Percentiles rank a stretch among this genome's conserved stretches.
phyloP scores from a whole-genome alignment of 371 early-diverging fungal genomes.

The Syncephalis plumigaleata region DNA sequence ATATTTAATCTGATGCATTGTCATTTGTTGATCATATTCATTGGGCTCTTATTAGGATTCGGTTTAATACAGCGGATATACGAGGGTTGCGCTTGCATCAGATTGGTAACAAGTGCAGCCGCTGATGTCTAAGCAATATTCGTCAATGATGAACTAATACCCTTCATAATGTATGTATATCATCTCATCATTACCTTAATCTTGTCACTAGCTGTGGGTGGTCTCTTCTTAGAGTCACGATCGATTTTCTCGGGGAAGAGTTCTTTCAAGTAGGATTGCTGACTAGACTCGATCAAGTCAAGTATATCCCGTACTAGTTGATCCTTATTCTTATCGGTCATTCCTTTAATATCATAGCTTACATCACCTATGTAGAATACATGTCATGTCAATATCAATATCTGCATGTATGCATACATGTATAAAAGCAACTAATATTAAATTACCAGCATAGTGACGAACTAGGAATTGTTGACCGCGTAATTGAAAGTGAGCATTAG shows the following conservation, averaged over 20 bases:
- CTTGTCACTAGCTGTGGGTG: slow-evolving; percentile 66
- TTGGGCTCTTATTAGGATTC: slow-evolving; percentile 76
- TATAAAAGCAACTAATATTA: no score
- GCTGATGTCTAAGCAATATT: slow-evolving; percentile 16
- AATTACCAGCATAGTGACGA: slow-evolving; percentile 82
- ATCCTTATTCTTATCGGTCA: slow-evolving; percentile 99
- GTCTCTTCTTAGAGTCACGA: slow-evolving; percentile 73
- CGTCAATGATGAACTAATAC: not conserved
- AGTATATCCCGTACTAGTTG: slow-evolving; percentile 79
- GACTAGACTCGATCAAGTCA: slow-evolving; percentile 53
- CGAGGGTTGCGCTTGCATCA: slow-evolving; percentile 92
- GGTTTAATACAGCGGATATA: slow-evolving; percentile 99
- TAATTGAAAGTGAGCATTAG: slow-evolving; percentile 64
- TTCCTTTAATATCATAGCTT: slow-evolving; percentile 81
- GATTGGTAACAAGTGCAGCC: slow-evolving; percentile 60
- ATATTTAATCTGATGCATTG: slow-evolving; percentile 92
- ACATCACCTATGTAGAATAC: slow-evolving; percentile 69
- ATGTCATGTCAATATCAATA: no score
- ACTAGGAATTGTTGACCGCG: slow-evolving; percentile 65
- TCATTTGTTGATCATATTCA: slow-evolving; percentile 81
- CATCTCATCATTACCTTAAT: slow-evolving; percentile 52
- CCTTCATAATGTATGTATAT: not conserved
- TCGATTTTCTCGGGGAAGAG: slow-evolving; percentile 83
- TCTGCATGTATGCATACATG: no score
- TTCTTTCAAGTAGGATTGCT: slow-evolving; percentile 37